Conservation (phyloP, 129 eudicot species). For the Chrysanthemum makinoi region DNA sequence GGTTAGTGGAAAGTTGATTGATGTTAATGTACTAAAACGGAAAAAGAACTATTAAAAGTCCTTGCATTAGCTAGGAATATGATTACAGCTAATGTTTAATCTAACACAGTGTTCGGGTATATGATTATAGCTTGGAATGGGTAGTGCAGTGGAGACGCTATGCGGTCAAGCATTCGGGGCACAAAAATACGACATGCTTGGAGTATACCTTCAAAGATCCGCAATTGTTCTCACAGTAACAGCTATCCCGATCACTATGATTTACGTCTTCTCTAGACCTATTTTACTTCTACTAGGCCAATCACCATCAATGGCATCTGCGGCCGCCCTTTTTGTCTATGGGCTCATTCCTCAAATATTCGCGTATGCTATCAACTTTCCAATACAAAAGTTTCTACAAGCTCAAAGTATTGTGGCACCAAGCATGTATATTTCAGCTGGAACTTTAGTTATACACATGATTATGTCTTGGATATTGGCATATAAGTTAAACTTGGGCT, state of each 20-base stretch:
- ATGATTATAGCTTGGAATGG: constrained; percentile 74
- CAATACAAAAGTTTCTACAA: constrained; percentile 75
- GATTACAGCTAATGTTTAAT: background rate
- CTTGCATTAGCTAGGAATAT: background rate
- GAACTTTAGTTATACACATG: constrained; percentile 53
- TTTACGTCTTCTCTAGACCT: constrained; percentile 50
- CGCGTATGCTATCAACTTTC: constrained; percentile 75
- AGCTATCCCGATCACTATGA: constrained; percentile 47
- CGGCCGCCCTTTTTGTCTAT: constrained; percentile 61
- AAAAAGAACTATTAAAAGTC: no score
- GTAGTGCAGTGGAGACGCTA: constrained; percentile 79
- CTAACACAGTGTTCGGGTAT: background rate
- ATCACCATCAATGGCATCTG: constrained; percentile 46
- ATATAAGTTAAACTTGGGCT: constrained; percentile 54
- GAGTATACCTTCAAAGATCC: constrained; percentile 81
- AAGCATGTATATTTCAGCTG: constrained; percentile 61
- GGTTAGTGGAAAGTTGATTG: background rate
- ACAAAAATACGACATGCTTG: constrained; percentile 63
- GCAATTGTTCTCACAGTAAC: constrained; percentile 51
- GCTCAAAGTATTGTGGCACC: constrained; percentile 75
- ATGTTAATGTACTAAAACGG: no score
- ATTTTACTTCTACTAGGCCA: constrained; percentile 56
- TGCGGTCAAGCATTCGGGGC: constrained; percentile 90
- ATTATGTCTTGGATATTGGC: constrained; percentile 55
- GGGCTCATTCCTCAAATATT: constrained; percentile 86